Evolutionary conservation across 495 filamentous ascomycete species (phyloP).

Genomic region (Talaromyces borbonicus): DNA sequence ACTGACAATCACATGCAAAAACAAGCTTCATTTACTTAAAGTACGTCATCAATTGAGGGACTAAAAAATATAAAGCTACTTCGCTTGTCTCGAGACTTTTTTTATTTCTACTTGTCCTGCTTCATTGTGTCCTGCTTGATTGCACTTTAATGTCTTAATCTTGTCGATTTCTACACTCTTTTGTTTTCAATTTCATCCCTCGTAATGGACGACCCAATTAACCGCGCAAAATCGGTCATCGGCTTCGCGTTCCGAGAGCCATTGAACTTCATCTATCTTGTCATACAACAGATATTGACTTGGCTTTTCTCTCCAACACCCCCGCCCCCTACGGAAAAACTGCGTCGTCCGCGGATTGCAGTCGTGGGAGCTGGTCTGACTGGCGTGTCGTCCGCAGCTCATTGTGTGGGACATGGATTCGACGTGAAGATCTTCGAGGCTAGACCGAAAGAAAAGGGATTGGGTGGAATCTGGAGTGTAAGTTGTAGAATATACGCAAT

Average conservation of each 20-base stretch:
- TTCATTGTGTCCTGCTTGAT: not conserved
- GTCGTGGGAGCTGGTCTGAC: slow-evolving; percentile 77
- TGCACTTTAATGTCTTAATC: not conserved
- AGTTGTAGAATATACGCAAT: too few species aligned
- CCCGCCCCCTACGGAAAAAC: slow-evolving; percentile 44
- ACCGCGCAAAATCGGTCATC: slow-evolving; percentile 1
- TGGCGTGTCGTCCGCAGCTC: slow-evolving; percentile 69
- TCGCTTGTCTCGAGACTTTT: not conserved
- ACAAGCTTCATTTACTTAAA: too few species aligned
- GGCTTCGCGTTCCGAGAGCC: slow-evolving; percentile 7
- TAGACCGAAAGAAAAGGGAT: slow-evolving; percentile 43
- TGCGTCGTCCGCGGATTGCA: slow-evolving; percentile 54
- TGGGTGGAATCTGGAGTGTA: slow-evolving; percentile 84
- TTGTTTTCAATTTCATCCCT: not conserved
- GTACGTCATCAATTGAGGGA: slow-evolving; percentile 1
- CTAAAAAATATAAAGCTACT: not conserved
- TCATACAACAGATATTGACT: slow-evolving; percentile 57
- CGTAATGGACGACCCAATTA: not conserved
- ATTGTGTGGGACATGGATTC: slow-evolving; percentile 82
- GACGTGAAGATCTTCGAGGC: slow-evolving; percentile 72
- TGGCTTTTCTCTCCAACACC: slow-evolving; percentile 60
- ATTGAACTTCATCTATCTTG: slow-evolving; percentile 51
- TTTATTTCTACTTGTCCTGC: not conserved
- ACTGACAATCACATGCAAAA: slow-evolving; percentile 3
- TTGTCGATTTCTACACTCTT: not conserved